Percentiles rank a stretch among this genome's conserved stretches.
Conservation (phyloP, 352 stramenopile genomes). For the Aphanomyces stellatus region DNA sequence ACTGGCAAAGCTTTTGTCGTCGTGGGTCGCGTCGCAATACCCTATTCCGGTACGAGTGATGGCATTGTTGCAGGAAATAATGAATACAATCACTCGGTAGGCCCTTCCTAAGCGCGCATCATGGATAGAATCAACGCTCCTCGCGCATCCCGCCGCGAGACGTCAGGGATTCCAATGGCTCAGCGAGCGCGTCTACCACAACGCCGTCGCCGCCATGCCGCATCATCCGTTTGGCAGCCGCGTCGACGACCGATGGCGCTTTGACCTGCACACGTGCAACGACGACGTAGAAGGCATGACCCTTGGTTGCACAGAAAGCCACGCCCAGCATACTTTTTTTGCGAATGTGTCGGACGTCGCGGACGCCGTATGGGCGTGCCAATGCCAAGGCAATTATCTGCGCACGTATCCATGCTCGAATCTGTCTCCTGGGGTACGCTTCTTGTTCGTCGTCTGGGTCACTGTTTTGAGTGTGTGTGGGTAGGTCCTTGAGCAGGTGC, state of each 20-base stretch:
- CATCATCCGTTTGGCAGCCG: neutral
- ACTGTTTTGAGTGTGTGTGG: no score
- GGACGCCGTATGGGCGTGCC: no score
- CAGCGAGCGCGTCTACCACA: neutral
- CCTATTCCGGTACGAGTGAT: neutral
- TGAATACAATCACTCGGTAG: neutral
- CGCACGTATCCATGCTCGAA: no score
- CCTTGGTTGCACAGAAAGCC: no score
- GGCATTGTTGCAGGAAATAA: neutral
- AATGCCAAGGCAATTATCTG: no score
- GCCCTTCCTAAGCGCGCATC: neutral
- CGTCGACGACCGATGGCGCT: neutral
- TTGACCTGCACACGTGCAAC: neutral
- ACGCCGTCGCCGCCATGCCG: neutral
- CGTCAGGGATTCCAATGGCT: neutral
- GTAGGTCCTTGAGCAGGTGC: neutral
- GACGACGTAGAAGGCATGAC: no score
- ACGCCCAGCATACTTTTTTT: no score
- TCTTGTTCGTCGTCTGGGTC: no score
- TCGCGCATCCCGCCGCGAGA: neutral
- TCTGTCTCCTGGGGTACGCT: no score
- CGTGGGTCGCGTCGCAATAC: neutral
- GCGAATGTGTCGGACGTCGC: no score
- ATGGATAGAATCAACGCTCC: neutral
- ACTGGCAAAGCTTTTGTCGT: neutral